Evolutionary conservation across 352 stramenopile species (phyloP).

Genomic region (Phytophthora pisi): DNA sequence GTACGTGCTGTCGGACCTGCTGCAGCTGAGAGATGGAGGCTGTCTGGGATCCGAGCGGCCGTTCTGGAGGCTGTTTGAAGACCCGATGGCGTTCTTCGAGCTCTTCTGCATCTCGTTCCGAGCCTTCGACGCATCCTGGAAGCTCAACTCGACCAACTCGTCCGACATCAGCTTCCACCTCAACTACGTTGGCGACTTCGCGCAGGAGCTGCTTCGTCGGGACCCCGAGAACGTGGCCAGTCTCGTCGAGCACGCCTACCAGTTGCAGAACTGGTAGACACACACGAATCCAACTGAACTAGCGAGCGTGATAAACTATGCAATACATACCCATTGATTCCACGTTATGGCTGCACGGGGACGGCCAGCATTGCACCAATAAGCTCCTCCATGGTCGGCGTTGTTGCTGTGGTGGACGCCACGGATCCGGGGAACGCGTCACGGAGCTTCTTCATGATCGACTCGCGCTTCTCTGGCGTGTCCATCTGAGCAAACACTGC

Average conservation of each 20-base stretch:
- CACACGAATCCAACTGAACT: conserved; percentile 4
- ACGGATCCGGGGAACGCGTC: conserved; percentile 21
- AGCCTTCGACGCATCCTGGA: conserved; percentile 75
- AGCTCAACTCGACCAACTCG: conserved; percentile 46
- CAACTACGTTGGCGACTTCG: conserved; percentile 71
- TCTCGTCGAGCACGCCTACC: conserved; percentile 71
- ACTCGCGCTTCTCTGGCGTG: conserved; percentile 48
- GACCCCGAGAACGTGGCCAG: conserved; percentile 61
- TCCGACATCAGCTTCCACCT: conserved; percentile 70
- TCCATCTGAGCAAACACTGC: conserved; percentile 41
- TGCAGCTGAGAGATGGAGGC: conserved; percentile 76
- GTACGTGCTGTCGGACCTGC: conserved; percentile 66
- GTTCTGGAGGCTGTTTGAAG: conserved; percentile 88
- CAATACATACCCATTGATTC: conserved; percentile 34
- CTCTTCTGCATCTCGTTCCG: conserved; percentile 80
- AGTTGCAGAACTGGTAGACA: conserved; percentile 68
- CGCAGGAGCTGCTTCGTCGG: conserved; percentile 72
- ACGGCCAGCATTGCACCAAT: conserved; percentile 31
- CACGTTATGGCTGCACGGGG: conserved; percentile 18
- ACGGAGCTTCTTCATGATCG: conserved; percentile 44
- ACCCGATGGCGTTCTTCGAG: conserved; percentile 84
- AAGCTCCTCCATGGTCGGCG: conserved; percentile 33
- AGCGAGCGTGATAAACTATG: conserved; percentile 33
- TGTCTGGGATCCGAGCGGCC: conserved; percentile 77
- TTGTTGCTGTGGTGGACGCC: neutral